Base-by-base conservation (phyloP, 768 basidiomycete genomes). In the Lentinula raphanica region DNA sequence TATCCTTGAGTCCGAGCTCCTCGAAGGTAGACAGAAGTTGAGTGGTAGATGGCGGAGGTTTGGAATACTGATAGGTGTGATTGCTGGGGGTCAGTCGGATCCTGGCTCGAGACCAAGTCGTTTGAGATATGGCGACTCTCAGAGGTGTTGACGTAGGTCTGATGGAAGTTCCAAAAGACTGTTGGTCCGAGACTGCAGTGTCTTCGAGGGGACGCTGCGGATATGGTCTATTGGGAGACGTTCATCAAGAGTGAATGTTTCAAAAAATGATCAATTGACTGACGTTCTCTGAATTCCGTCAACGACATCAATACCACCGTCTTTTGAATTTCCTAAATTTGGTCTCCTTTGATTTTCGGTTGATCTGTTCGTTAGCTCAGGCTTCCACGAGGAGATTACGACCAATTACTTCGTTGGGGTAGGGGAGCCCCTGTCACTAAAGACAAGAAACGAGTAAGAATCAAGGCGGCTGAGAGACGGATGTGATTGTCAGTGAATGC, bases 41-140 rank as follows among this genome's bases (percentile, higher is more conserved):
- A 3, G 76, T 72, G 5, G 73, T 48, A 5, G 80, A 71, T 2
- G 89, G 90, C 0, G 88, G 83, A 9, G 66, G 56, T n/a, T 60
- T 58, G 1, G 69, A 68, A 59, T 87, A 91, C 32, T 70, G 64
- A 64, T 82, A 84, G 8, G 32, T 53, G n/a, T 25, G 17, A 5
- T 35, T 53, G 19, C 51, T 36, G 8, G 51, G 51, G n/a, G 19
- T 32, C 17, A 53, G 51, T n/a, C n/a, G n/a, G 21, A 53, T 36
- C 23, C 40, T 53, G 4, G 35, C 35, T 15, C 51, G 36, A 39
- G 51, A 53, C 51, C 51, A 53, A 6, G 11, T 39, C 36, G 51
- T 25, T 23, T 39, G 51, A 39, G 23, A 28, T 39, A 9, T 53
- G 13, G 27, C 32, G 15, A 23, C 36, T 35, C 23, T 21, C 5